Evolutionary conservation across 495 filamentous ascomycete genomes (phyloP).

Genomic region (Niebla homalea): DNA sequence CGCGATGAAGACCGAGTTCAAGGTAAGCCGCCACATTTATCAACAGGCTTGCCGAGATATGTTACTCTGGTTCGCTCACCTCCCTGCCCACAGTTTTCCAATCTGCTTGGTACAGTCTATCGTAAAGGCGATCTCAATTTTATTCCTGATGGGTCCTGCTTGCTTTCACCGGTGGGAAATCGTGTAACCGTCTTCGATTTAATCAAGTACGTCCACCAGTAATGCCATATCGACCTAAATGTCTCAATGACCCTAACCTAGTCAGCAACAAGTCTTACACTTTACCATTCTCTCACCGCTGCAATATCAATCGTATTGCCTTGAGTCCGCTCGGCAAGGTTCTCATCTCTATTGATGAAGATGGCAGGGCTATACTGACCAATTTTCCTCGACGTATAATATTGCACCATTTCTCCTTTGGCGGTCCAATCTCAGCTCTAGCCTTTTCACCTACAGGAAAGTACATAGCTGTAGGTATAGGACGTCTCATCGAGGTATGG

Average conservation of each 20-base stretch:
- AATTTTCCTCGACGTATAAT: slow-evolving; percentile 73
- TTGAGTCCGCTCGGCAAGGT: slow-evolving; percentile 82
- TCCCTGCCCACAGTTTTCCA: slow-evolving; percentile 56
- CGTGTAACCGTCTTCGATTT: slow-evolving; percentile 90
- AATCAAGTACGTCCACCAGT: slow-evolving; percentile 56
- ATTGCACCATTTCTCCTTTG: slow-evolving; percentile 91
- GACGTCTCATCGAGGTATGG: slow-evolving; percentile 84
- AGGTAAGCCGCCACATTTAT: slow-evolving; percentile 35
- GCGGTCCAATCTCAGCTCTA: slow-evolving; percentile 64
- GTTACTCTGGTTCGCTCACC: slow-evolving; percentile 5
- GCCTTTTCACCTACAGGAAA: slow-evolving; percentile 85
- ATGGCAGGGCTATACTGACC: slow-evolving; percentile 83
- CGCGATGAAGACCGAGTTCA: slow-evolving; percentile 92
- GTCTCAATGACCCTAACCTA: slow-evolving; percentile 11
- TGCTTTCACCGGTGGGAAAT: slow-evolving; percentile 96
- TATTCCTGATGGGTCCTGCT: slow-evolving; percentile 87
- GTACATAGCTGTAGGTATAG: slow-evolving; percentile 76
- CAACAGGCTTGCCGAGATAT: background rate
- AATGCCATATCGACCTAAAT: background rate
- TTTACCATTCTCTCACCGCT: slow-evolving; percentile 84
- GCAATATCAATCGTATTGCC: slow-evolving; percentile 78
- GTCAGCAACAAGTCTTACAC: slow-evolving; percentile 88
- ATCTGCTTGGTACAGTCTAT: slow-evolving; percentile 93
- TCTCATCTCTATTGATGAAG: slow-evolving; percentile 83
- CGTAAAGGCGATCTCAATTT: slow-evolving; percentile 93